Conservation (phyloP, 345 rosid species). For the Salix caprea region DNA sequence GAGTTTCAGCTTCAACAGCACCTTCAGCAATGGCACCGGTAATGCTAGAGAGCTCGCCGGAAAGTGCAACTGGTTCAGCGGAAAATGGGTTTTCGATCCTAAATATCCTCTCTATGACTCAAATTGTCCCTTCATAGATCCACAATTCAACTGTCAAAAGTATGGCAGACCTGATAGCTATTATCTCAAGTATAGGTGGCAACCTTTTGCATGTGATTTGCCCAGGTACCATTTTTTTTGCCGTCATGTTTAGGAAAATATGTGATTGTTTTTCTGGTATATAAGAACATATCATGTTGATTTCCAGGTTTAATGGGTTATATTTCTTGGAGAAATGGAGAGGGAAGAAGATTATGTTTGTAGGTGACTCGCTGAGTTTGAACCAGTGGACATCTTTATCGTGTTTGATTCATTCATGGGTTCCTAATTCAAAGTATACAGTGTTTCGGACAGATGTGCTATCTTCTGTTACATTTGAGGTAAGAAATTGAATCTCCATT, state of each 20-base stretch:
- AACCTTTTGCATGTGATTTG: constrained; percentile 47
- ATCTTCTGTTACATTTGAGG: constrained; percentile 63
- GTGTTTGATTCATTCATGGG: constrained; percentile 66
- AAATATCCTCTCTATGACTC: constrained; percentile 48
- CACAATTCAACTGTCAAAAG: constrained; percentile 51
- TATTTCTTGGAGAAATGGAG: constrained; percentile 71
- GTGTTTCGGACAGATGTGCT: constrained; percentile 44
- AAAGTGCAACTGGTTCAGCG: constrained; percentile 45
- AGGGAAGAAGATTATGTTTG: constrained; percentile 96
- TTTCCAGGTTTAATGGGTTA: constrained; percentile 72
- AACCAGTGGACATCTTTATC: constrained; percentile 79
- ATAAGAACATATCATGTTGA: not conserved
- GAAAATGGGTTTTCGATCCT: constrained; percentile 56
- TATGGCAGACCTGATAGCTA: constrained; percentile 48
- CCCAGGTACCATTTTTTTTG: constrained; percentile 37
- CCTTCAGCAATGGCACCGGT: not conserved
- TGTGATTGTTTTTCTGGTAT: not conserved
- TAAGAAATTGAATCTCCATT: constrained; percentile 11
- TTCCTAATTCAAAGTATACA: constrained; percentile 54
- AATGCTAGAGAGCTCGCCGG: constrained; percentile 24
- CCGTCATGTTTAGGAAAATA: not conserved
- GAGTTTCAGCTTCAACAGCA: not conserved
- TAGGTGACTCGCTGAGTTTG: constrained; percentile 86
- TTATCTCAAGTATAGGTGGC: constrained; percentile 64
- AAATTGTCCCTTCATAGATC: constrained; percentile 55